Base-by-base conservation (phyloP, 805 yeast genomes). In the Saccharomycopsis olivae region DNA sequence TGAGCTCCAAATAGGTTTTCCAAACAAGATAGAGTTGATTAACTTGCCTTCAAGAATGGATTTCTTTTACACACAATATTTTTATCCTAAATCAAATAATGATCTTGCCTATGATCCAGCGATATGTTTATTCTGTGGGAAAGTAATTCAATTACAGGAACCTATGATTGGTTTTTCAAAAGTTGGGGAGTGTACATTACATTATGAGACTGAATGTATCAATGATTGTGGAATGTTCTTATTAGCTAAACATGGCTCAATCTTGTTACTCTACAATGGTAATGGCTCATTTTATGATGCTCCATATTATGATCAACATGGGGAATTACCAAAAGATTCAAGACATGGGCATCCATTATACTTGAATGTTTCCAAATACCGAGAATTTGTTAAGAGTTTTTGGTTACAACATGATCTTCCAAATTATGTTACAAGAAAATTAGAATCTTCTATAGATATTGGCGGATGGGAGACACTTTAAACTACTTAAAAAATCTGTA, bases 381-480 rank as follows among this genome's bases (percentile, higher is more conserved):
- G 77, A 17, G 73, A 76, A 31, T 68, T 88, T 42, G 70, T 70
- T 15, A 67, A 78, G 39, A 71, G 69, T 25, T 62, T 85, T 32
- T 81, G 96, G 88, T 63, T 88, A 15, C 78, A 73, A 41, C 88
- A 86, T 53, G 83, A 82, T 53, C 64, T 85, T 2, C 79, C 85
- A 3, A 85, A 84, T 50, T 66, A 69, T 33, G 77, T 88, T 25
- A 87, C 86, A 1, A 66, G 97, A 47, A 76, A 77, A 48, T 66
- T 89, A 13, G 97, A 89, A 51, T 75, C 79, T 29, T 72, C 71
- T 5, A 59, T 79, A 25, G 97, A 89, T 57, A 73, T 80, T 29
- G 98, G 98, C 6, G 98, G 98, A 0, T 89, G 98, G 98, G 92
- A 82, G 50, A 83, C 92, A 1, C 61, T 82, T 46, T 85, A 61